These are phyloP conservation scores for Thielaviopsis euricoi DNA, from an alignment of 2,329 filamentous ascomycete genomes.

Conservation along the genomic window DNA sequence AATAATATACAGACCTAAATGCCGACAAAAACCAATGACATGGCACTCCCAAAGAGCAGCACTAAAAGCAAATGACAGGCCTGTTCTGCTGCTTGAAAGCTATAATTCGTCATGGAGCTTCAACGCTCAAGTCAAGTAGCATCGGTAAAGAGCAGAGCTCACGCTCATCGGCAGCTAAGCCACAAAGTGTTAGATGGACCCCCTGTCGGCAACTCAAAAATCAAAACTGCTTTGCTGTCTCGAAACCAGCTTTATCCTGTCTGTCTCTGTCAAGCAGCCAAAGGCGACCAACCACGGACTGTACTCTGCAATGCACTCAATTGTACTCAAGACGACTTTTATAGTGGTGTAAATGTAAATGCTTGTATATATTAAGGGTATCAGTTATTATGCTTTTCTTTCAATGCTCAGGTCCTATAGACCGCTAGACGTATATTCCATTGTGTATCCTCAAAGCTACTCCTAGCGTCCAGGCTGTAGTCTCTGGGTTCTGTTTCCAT, in stretches of 20 bases:
- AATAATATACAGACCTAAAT: neutral
- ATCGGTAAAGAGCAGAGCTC: neutral
- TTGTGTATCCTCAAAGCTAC: neutral
- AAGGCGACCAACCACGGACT: too few relatives aligned
- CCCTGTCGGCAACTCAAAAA: conserved; percentile 22
- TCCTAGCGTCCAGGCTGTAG: neutral
- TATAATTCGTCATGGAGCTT: too few relatives aligned
- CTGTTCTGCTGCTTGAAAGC: too few relatives aligned
- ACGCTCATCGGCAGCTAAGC: neutral
- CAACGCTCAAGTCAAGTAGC: neutral
- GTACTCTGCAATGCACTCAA: too few relatives aligned
- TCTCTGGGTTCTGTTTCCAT: neutral
- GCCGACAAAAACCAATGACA: neutral
- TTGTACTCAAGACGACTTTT: too few relatives aligned
- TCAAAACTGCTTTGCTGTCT: conserved; percentile 13
- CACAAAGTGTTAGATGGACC: neutral
- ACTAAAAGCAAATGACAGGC: neutral
- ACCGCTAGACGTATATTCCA: neutral
- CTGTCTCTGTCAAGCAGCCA: too few relatives aligned
- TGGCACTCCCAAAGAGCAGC: neutral
- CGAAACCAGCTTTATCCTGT: too few relatives aligned
- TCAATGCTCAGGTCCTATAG: neutral
- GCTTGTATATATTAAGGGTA: neutral
- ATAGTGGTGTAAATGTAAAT: neutral
- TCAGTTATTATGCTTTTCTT: neutral